A percentile compares a stretch with the other conserved stretches of the same genome.
These are phyloP conservation scores for Starmera dryadoides DNA, from an alignment of 805 yeast genomes.

Conservation along the genomic window DNA sequence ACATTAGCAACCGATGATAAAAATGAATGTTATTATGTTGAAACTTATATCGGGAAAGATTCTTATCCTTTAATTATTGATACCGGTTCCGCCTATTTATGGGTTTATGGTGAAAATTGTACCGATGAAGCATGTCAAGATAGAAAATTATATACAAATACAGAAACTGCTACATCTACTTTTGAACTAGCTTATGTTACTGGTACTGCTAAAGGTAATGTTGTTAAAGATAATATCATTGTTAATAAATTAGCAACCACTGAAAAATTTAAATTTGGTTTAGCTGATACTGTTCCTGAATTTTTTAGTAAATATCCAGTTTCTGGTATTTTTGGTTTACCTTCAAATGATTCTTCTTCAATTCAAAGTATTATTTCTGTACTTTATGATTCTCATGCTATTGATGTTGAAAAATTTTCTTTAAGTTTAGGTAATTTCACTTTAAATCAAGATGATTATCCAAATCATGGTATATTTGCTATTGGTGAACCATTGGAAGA, in stretches of 20 bases:
- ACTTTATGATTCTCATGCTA: conserved; percentile 26
- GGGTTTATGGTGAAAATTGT: conserved; percentile 55
- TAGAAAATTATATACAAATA: conserved; percentile 23
- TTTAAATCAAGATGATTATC: conserved; percentile 13
- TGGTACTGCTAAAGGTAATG: conserved; percentile 44
- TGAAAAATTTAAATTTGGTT: conserved; percentile 41
- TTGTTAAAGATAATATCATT: conserved; percentile 29
- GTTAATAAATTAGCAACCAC: conserved; percentile 26
- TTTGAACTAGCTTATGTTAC: conserved; percentile 48
- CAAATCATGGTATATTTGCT: conserved; percentile 35
- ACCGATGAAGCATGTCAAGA: conserved; percentile 33
- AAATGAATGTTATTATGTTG: conserved; percentile 30
- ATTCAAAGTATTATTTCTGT: conserved; percentile 34
- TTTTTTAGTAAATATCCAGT: conserved; percentile 45
- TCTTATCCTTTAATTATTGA: conserved; percentile 48
- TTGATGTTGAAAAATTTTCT: conserved; percentile 33
- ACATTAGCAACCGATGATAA: conserved; percentile 19
- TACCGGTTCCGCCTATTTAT: conserved; percentile 58
- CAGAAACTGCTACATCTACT: conserved; percentile 17
- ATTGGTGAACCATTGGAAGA: conserved; percentile 32
- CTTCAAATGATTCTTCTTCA: conserved; percentile 33
- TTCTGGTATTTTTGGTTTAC: conserved; percentile 56
- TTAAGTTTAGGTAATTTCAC: conserved; percentile 32
- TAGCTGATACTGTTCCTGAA: conserved; percentile 44
- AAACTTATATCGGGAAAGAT: conserved; percentile 31